Base-by-base conservation (phyloP, 2,329 filamentous ascomycete genomes). In the Zalaria obscura region DNA sequence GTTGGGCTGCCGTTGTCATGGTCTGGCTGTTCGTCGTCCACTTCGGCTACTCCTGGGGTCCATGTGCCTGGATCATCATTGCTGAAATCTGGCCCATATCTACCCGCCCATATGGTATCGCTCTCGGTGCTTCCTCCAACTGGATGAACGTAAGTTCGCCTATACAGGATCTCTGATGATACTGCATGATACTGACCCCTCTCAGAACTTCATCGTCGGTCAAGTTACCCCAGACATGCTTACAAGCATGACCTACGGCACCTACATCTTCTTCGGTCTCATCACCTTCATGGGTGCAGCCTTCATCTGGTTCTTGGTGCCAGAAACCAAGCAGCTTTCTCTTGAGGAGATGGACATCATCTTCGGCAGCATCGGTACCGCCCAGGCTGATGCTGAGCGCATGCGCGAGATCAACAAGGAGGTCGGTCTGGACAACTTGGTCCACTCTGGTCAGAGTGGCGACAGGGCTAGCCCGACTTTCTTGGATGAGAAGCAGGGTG, bases 11-110 rank as follows among this genome's bases (percentile, higher is more conserved):
- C 0, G 78, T 74, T 4, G 67, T 57, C 40, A 80, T 83, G 73
- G 75, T 83, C 5, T 86, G 81, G 80, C 66, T 87, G 0, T 86
- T 83, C 48, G 76, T 83, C 27, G 65, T 83, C 27, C 73, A 82
- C 58, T 87, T 87, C 52, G 83, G 78, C 27, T 85, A 83, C 55
- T 77, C 72, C 0, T 87, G 81, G 81, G 61, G 65, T 66, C 45
- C 60, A 65, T n/a, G 27, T 31, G 25, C 35, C 25, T n/a, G 25
- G 35, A n/a, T 61, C 58, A 1, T 87, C 41, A 71, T 84, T 1
- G 73, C 79, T 2, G 81, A 86, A 59, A 76, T 87, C 36, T 87
- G 78, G 76, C 82, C 81, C 0, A 61, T 85, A 4, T 78, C 72
- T 44, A 77, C 76, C 8, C 72, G 80, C 3, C 73, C 82, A 0